phyloP scores from a whole-genome alignment of 129 eudicot genomes.

The Lactuca sativa region DNA sequence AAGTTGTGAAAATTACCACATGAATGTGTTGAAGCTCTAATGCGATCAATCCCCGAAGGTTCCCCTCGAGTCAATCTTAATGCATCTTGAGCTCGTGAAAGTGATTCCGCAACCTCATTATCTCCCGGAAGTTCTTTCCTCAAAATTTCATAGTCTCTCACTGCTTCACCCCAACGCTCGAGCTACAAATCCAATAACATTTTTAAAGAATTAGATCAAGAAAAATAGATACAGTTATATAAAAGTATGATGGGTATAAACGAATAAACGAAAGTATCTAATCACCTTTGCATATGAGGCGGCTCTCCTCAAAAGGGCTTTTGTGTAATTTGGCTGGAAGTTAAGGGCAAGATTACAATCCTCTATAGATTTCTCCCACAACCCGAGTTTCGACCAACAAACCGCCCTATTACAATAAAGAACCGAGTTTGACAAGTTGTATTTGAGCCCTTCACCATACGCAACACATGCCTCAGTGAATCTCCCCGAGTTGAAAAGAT shows the following conservation, averaged over 20 bases:
- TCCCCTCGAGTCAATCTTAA: conserved; percentile 44
- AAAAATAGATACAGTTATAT: background rate
- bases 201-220: background rate
- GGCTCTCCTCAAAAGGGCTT: conserved; percentile 59
- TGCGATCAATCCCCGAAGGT: conserved; percentile 31
- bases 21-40: conserved; percentile 27
- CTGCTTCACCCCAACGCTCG: conserved; percentile 55
- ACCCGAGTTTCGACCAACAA: conserved; percentile 65
- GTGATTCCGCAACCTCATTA: conserved; percentile 52
- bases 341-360: conserved; percentile 57
- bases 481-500: conserved; percentile 45
- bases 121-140: conserved; percentile 58
- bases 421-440: conserved; percentile 44
- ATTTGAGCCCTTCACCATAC: conserved; percentile 59
- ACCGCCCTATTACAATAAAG: conserved; percentile 61
- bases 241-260: too few species aligned
- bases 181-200: conserved; percentile 36
- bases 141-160: conserved; percentile 52
- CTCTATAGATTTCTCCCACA: conserved; percentile 54
- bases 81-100: conserved; percentile 51
- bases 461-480: conserved; percentile 55
- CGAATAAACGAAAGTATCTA: background rate
- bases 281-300: conserved; percentile 60
- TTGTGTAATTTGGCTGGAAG: conserved; percentile 54
- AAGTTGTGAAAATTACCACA: conserved; percentile 32